phyloP scores from a whole-genome alignment of 768 basidiomycete species.

The Boletus sp. region DNA sequence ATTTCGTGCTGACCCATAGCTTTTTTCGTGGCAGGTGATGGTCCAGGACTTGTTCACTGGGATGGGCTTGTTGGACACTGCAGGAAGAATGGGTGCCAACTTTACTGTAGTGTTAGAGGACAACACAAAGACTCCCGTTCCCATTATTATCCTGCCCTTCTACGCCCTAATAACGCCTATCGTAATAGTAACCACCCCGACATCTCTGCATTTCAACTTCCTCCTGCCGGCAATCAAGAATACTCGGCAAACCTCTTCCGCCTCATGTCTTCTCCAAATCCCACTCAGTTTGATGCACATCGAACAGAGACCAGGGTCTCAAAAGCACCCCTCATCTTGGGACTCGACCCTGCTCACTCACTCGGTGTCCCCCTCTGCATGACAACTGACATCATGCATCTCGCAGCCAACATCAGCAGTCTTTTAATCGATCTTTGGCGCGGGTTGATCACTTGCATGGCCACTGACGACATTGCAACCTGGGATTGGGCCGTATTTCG shows the following conservation, averaged over 20 bases:
- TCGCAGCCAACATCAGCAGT: not conserved
- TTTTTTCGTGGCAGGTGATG: too few relatives aligned
- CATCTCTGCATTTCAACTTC: too few relatives aligned
- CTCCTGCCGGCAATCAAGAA: too few relatives aligned
- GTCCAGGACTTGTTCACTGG: too few relatives aligned
- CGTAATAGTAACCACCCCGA: not conserved
- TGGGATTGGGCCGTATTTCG: too few relatives aligned
- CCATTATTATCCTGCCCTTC: too few relatives aligned
- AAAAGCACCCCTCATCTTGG: not conserved
- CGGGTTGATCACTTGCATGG: too few relatives aligned
- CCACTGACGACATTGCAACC: too few relatives aligned
- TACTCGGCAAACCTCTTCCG: too few relatives aligned
- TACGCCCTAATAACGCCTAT: fast-evolving
- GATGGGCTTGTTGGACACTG: not conserved
- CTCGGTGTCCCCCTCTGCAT: not conserved
- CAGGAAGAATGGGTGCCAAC: not conserved
- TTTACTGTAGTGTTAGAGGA: not conserved
- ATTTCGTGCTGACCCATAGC: too few relatives aligned
- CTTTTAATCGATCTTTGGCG: not conserved
- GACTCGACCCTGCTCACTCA: not conserved
- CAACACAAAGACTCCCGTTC: too few relatives aligned
- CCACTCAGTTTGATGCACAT: not conserved
- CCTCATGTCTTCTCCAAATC: not conserved
- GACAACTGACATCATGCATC: not conserved
- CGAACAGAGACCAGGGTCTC: not conserved